phyloP scores from a whole-genome alignment of 2,329 filamentous ascomycete species.

The Pestalotiopsis sp. region DNA sequence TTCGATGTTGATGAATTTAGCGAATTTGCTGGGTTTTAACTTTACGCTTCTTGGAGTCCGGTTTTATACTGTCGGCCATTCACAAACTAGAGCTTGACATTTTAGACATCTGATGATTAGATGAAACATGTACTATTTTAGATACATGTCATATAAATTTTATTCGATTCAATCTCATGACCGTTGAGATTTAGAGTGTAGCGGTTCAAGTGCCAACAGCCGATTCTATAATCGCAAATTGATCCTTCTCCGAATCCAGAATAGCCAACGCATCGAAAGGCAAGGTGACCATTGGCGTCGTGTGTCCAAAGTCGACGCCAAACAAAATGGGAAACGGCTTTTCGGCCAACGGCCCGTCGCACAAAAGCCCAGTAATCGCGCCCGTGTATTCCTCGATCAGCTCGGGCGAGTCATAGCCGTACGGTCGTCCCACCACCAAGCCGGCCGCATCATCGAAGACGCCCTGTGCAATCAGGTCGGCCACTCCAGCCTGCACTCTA shows the following conservation, averaged over 20 bases:
- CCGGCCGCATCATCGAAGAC: slow-evolving; percentile 44
- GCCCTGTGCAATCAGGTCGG: slow-evolving; percentile 43
- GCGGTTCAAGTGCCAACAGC: slow-evolving; percentile 13
- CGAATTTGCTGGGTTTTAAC: too few relatives aligned
- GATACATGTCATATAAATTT: neutral
- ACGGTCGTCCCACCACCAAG: slow-evolving; percentile 43
- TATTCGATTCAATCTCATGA: neutral
- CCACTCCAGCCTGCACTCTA: slow-evolving; percentile 36
- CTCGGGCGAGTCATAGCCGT: slow-evolving; percentile 39
- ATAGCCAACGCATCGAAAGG: slow-evolving; percentile 39
- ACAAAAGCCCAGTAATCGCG: slow-evolving; percentile 36
- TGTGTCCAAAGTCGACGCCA: slow-evolving; percentile 46
- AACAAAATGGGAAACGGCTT: slow-evolving; percentile 42
- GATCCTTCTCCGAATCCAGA: slow-evolving; percentile 40
- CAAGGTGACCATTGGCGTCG: slow-evolving; percentile 43
- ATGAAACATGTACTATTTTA: neutral
- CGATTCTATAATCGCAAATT: slow-evolving; percentile 34
- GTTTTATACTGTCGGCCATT: too few relatives aligned
- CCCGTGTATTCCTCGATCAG: slow-evolving; percentile 29
- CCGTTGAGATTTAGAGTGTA: neutral
- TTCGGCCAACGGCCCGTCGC: slow-evolving; percentile 33
- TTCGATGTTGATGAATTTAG: too few relatives aligned
- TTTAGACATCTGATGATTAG: too few relatives aligned
- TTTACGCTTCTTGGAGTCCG: too few relatives aligned
- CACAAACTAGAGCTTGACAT: too few relatives aligned